Base-by-base conservation (phyloP, 306 rosid genomes). In the Rosa chinensis region DNA sequence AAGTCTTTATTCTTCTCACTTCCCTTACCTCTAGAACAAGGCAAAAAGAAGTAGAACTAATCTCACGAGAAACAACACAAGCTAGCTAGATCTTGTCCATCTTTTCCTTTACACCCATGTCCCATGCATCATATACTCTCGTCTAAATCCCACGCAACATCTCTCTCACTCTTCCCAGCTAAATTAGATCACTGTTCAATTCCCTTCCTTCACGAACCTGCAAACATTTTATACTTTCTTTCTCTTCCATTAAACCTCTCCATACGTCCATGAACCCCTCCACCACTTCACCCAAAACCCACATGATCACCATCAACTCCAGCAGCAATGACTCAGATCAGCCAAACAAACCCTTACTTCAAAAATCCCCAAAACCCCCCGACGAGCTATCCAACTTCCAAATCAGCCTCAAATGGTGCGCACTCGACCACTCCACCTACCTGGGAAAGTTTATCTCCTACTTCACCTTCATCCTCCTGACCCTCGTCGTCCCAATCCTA, bases 321-420 rank as follows among this genome's bases (percentile, higher is more conserved):
- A 35, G 67, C 2, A 61, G 77, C 28, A 66, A 39, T 66, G 68
- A 70, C 3, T 63, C 72, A 17, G 53, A 79, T 53, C 67, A 74
- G 13, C 48, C 71, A 16, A 78, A 52, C 58, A 75, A 79, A 25
- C 98, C 98, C 23, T 75, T 95, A 63, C 95, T 95, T 23, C 83
- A 79, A 18, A 92, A 87, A 48, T 91, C 93, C 84, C 86, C 94
- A 47, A 89, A 89, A 50, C 86, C 89, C 2, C 28, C 83, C 18
- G 96, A 95, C 42, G 98, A 92, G 49, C 90, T 95, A 0, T 71
- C 78, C 78, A 84, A 86, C 76, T 91, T 91, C 69, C 84, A 91
- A 4, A 77, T 86, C 25, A 83, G 92, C 84, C 94, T 95, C 11
- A 89, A 84, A 74, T 95, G 99, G 96, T 92, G 92, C 70, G 96